Evolutionary conservation across 805 yeast genomes (phyloP).

Genomic region (Schizosaccharomyces cryophilus): DNA sequence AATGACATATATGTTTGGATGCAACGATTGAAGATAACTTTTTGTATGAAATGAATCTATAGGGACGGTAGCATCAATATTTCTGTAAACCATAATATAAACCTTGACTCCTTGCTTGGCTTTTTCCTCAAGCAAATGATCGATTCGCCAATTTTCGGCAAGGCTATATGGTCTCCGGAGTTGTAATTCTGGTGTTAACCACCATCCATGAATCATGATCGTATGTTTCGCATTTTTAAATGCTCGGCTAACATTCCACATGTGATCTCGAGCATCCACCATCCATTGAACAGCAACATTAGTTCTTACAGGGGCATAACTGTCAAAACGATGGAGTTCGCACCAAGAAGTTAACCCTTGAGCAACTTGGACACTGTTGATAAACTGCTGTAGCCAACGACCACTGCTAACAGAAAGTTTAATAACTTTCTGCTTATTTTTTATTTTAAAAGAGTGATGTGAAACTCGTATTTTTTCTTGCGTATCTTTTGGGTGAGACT

Average conservation of each 20-base stretch:
- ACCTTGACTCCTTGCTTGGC: conserved; percentile 91
- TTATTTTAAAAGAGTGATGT: conserved; percentile 17
- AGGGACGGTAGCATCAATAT: conserved; percentile 78
- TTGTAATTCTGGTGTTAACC: conserved; percentile 87
- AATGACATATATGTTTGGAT: conserved; percentile 66
- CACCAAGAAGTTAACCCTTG: conserved; percentile 47
- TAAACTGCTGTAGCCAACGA: conserved; percentile 47
- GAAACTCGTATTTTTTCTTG: neutral
- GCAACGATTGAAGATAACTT: conserved; percentile 66
- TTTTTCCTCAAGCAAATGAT: conserved; percentile 60
- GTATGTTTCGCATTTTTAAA: conserved; percentile 82
- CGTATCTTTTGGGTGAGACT: neutral
- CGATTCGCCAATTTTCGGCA: conserved; percentile 81
- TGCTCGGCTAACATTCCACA: conserved; percentile 89
- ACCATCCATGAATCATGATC: conserved; percentile 92
- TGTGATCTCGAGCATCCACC: conserved; percentile 87
- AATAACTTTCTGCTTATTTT: conserved; percentile 56
- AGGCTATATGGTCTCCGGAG: conserved; percentile 86
- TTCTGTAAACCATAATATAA: conserved; percentile 73
- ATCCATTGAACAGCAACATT: conserved; percentile 86
- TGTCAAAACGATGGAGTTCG: conserved; percentile 45
- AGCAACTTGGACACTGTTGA: conserved; percentile 47
- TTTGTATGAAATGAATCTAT: conserved; percentile 88
- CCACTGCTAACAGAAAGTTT: conserved; percentile 45
- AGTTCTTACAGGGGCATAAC: conserved; percentile 78